Conservation (phyloP, 345 rosid genomes). For the Erodium maritimum region DNA sequence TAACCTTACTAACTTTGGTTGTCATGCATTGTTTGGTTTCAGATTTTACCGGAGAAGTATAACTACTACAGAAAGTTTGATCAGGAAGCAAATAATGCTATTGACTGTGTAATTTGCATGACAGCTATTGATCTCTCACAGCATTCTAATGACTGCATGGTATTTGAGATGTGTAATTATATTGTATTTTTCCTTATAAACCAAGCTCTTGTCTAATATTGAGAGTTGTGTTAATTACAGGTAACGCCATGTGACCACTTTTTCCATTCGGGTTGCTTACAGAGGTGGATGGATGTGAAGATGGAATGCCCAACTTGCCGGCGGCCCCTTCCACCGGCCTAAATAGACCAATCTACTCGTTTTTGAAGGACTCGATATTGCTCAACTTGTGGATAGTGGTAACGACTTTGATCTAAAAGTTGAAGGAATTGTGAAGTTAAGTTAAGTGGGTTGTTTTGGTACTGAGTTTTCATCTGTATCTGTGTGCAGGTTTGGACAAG, state of each 20-base stretch:
- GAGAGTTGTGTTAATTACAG: slow-evolving; percentile 29
- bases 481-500: too few species aligned
- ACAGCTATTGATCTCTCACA: slow-evolving; percentile 59
- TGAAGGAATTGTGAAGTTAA: neutral
- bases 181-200: neutral
- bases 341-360: slow-evolving; percentile 19
- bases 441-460: neutral
- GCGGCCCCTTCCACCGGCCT: slow-evolving; percentile 81
- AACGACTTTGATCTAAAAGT: neutral
- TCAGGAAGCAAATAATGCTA: slow-evolving; percentile 33
- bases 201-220: neutral
- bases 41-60: slow-evolving; percentile 94
- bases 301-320: slow-evolving; percentile 99
- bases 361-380: slow-evolving; percentile 16
- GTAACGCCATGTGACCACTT: slow-evolving; percentile 95
- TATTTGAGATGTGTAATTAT: slow-evolving; percentile 11
- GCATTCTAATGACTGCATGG: slow-evolving; percentile 73
- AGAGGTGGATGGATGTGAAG: slow-evolving; percentile 99
- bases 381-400: slow-evolving; percentile 1
- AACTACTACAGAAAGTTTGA: slow-evolving; percentile 69
- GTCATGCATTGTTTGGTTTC: slow-evolving; percentile 15
- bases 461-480: too few species aligned
- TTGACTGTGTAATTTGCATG: slow-evolving; percentile 96
- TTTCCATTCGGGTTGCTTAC: slow-evolving; percentile 89
- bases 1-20: neutral